Evolutionary conservation across 2,329 filamentous ascomycete species (phyloP).

Genomic region (Ceratocystis papillata): DNA sequence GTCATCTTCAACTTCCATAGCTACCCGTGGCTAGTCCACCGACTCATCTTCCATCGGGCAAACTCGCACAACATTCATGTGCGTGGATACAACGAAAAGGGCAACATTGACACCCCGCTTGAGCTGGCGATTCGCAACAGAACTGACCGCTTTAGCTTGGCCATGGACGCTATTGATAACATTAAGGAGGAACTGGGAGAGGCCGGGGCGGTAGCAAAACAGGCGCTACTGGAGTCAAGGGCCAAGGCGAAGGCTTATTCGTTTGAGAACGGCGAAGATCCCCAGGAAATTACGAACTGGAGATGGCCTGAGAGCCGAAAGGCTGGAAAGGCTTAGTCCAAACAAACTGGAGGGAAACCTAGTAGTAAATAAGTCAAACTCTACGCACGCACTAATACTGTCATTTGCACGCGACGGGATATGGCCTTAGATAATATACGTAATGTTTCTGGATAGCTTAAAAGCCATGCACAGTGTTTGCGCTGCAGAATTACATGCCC

Average conservation of each 20-base stretch:
- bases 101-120: constrained; percentile 71
- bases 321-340: background rate
- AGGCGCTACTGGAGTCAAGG: constrained; percentile 54
- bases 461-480: no score
- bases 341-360: no score
- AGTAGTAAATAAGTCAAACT: no score
- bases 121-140: constrained; percentile 68
- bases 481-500: no score
- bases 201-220: constrained; percentile 49
- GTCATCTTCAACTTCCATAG: constrained; percentile 78
- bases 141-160: constrained; percentile 65
- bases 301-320: constrained; percentile 45
- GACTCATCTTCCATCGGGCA: constrained; percentile 63
- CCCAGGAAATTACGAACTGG: constrained; percentile 54
- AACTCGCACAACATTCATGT: constrained; percentile 60
- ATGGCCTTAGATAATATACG: no score
- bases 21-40: constrained; percentile 70
- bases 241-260: constrained; percentile 53
- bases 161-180: constrained; percentile 64
- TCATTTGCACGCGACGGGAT: no score
- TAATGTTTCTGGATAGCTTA: no score
- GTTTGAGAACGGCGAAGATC: constrained; percentile 61
- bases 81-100: constrained; percentile 72
- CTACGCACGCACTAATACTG: no score
- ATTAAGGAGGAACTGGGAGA: constrained; percentile 50